phyloP scores from a whole-genome alignment of 805 yeast species.

The Hanseniaspora mollemarum region DNA sequence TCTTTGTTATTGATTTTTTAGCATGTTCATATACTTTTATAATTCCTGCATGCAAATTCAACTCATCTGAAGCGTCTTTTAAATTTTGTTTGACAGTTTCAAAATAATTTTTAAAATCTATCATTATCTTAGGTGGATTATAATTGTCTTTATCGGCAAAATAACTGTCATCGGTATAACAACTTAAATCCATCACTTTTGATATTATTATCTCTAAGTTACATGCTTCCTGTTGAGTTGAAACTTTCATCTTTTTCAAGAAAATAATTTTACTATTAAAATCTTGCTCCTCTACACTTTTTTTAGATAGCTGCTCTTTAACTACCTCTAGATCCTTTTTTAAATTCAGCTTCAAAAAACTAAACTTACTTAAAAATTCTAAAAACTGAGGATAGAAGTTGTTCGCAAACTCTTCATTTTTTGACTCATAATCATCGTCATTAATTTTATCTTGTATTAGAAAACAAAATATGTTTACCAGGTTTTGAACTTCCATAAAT shows the following conservation, averaged over 20 bases:
- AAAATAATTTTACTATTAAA: too few species aligned
- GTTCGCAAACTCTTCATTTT: not conserved
- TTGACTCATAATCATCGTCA: not conserved
- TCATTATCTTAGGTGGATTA: not conserved
- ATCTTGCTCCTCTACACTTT: too few species aligned
- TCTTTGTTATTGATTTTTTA: slow-evolving; percentile 44
- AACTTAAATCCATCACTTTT: not conserved
- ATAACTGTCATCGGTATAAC: not conserved
- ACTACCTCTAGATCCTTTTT: too few species aligned
- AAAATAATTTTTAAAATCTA: not conserved
- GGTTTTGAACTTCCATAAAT: not conserved
- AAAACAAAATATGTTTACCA: too few species aligned
- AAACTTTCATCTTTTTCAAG: too few species aligned
- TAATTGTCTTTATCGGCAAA: not conserved
- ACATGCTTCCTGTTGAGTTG: too few species aligned
- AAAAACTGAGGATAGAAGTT: too few species aligned
- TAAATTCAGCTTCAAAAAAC: too few species aligned
- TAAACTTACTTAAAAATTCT: not conserved
- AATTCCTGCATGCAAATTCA: slow-evolving; percentile 59
- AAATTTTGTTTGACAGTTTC: slow-evolving; percentile 42
- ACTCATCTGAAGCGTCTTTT: slow-evolving; percentile 42
- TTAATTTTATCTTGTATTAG: not conserved
- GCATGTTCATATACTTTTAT: slow-evolving; percentile 62
- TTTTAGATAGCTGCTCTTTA: too few species aligned
- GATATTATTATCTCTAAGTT: not conserved